phyloP scores from a whole-genome alignment of 495 filamentous ascomycete genomes.

The Penicillium angulare region DNA sequence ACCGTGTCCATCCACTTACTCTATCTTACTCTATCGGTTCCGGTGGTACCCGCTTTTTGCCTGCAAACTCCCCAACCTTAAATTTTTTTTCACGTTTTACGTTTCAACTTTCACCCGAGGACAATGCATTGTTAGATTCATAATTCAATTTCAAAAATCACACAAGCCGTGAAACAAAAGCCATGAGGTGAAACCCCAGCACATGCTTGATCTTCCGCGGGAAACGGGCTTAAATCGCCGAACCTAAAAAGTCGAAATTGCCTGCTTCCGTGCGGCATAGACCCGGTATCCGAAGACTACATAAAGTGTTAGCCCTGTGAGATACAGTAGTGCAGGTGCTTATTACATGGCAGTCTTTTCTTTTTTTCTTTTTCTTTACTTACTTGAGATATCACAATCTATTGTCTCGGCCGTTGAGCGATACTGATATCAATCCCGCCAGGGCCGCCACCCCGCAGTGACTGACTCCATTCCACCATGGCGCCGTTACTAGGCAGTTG shows the following conservation, averaged over 20 bases:
- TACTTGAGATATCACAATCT: too few relatives aligned
- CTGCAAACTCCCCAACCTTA: constrained; percentile 21
- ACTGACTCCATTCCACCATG: constrained; percentile 17
- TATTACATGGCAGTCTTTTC: too few relatives aligned
- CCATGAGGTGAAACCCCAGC: too few relatives aligned
- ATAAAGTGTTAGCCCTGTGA: neutral
- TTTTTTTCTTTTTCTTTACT: too few relatives aligned
- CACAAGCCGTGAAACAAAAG: too few relatives aligned
- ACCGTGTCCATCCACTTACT: too few relatives aligned
- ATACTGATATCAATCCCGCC: neutral
- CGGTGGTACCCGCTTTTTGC: constrained; percentile 32
- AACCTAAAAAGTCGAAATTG: neutral
- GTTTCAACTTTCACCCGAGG: neutral
- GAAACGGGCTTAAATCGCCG: neutral
- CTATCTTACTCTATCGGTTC: constrained; percentile 20
- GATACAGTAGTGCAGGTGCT: too few relatives aligned
- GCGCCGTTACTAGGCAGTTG: constrained; percentile 36
- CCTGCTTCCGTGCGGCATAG: too few relatives aligned
- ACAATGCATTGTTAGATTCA: constrained; percentile 19
- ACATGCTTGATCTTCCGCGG: neutral
- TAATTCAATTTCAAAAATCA: neutral
- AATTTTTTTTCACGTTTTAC: constrained; percentile 17
- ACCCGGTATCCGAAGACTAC: neutral
- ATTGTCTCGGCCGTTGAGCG: too few relatives aligned
- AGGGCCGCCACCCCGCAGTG: neutral